Conservation (phyloP, 1,139 yeast species). For the Candida glucosophila region DNA sequence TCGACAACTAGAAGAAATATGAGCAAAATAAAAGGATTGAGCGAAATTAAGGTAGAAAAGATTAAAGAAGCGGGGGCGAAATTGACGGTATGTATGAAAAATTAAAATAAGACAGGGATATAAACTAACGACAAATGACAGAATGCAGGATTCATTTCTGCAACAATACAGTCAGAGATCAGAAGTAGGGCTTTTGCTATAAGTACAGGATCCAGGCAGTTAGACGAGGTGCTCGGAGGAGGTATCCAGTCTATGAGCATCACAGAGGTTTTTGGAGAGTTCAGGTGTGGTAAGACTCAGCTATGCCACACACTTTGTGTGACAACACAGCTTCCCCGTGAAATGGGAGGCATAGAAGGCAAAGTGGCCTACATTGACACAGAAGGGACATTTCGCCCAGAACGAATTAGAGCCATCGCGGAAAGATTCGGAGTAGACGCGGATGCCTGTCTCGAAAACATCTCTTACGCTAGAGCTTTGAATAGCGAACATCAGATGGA, state of each 20-base stretch:
- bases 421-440: slow-evolving; percentile 47
- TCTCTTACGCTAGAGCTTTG: slow-evolving; percentile 49
- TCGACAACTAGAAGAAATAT: slow-evolving; percentile 48
- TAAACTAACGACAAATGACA: slow-evolving; percentile 3
- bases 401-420: slow-evolving; percentile 47
- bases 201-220: slow-evolving; percentile 47
- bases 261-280: slow-evolving; percentile 58
- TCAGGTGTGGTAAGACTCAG: slow-evolving; percentile 55
- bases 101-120: not conserved
- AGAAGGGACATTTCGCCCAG: slow-evolving; percentile 54
- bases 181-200: slow-evolving; percentile 38
- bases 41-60: slow-evolving; percentile 53
- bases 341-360: slow-evolving; percentile 54
- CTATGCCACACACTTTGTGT: slow-evolving; percentile 54
- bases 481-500: slow-evolving; percentile 58
- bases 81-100: slow-evolving; percentile 15
- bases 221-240: slow-evolving; percentile 49
- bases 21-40: slow-evolving; percentile 44
- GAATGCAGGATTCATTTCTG: slow-evolving; percentile 46
- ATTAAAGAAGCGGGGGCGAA: slow-evolving; percentile 55
- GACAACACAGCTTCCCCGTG: slow-evolving; percentile 46
- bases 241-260: slow-evolving; percentile 55
- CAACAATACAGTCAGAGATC: slow-evolving; percentile 40
- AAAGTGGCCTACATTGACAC: slow-evolving; percentile 55
- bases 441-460: slow-evolving; percentile 42